A percentile compares a stretch with the other conserved stretches of the same genome.
These are phyloP conservation scores for Cladosporium halotolerans DNA, from an alignment of 2,329 filamentous ascomycete species.

Conservation along the genomic window DNA sequence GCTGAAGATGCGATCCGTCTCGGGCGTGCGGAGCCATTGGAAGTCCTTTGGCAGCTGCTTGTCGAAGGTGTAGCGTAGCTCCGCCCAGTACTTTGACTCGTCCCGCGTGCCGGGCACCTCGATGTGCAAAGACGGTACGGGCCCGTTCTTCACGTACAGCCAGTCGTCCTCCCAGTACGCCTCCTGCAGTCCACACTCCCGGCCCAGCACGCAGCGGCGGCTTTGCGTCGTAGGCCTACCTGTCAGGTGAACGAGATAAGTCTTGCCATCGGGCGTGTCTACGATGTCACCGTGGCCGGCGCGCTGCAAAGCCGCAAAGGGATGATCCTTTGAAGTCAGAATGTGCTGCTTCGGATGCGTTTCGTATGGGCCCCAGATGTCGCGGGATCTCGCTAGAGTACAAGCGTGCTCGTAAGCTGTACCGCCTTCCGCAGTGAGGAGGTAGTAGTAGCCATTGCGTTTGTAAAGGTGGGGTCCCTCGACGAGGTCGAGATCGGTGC, in stretches of 20 bases:
- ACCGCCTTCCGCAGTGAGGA: slow-evolving; percentile 48
- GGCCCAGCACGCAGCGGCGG: slow-evolving; percentile 38
- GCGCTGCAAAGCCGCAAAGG: slow-evolving; percentile 44
- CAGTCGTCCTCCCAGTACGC: slow-evolving; percentile 48
- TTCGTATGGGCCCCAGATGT: slow-evolving; percentile 57
- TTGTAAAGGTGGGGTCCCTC: slow-evolving; percentile 54
- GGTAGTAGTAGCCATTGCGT: slow-evolving; percentile 54
- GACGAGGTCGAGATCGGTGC: slow-evolving; percentile 10
- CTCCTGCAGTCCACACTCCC: slow-evolving; percentile 47
- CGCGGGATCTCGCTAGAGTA: slow-evolving; percentile 51
- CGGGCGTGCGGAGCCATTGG: slow-evolving; percentile 11
- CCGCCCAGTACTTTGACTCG: slow-evolving; percentile 10
- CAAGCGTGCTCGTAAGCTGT: slow-evolving; percentile 57
- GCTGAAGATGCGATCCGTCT: slow-evolving; percentile 8
- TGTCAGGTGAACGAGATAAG: slow-evolving; percentile 46
- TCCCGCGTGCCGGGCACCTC: slow-evolving; percentile 8
- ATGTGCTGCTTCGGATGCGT: slow-evolving; percentile 52
- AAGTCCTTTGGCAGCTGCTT: slow-evolving; percentile 10
- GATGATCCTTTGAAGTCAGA: slow-evolving; percentile 41
- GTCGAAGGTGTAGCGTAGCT: slow-evolving; percentile 9
- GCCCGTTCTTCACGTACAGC: slow-evolving; percentile 46
- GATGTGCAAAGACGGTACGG: slow-evolving; percentile 3
- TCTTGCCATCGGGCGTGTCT: slow-evolving; percentile 39
- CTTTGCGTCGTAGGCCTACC: slow-evolving; percentile 43
- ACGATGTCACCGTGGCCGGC: slow-evolving; percentile 47